Evolutionary conservation across 306 rosid species (phyloP), one percentile per base, ranked within the genome.

Genomic region (Glycyrrhiza uralensis): DNA sequence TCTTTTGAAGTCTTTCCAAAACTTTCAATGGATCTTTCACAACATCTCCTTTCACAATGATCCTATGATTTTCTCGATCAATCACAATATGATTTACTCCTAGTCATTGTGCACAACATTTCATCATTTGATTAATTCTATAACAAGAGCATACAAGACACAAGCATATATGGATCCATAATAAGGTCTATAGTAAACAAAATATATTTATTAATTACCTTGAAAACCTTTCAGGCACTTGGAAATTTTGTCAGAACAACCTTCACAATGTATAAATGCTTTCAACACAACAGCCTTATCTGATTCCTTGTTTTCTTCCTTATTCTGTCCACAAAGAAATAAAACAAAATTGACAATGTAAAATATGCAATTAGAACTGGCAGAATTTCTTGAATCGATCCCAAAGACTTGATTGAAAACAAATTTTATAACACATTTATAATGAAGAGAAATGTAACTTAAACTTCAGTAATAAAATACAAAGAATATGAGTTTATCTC

Each of bases 261-360:
- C 90, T 51, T 90, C 88, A 80, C 96, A 92, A 65, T 92, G 93
- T 81, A 92, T 74, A n/a, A 74, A 55, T 42, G 86, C 96, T 85
- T 92, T 92, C 78, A 92, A 65, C 66, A 92, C 83, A 38, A 90
- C 75, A 54, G 18, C 72, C 41, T 80, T 77, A 0, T 57, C 23
- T 2, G 51, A 0, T 51, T 69, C 85, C 38, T 72, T 24, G 20
- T 77, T 70, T 35, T 55, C 10, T 6, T 72, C 15, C 44, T 56
- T 55, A 2, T 61, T 64, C 62, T 65, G 15, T 7, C 11, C 65
- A 24, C 4, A 26, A 17, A 65, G 4, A n/a, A 33, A 46, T 17
- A 22, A 69, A 60, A 39, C 15, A 8, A 47, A 67, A 30, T 19
- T 19, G 17, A 47, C 4, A 24, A 9, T 41, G 13, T 58, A 9